A percentile compares a stretch with the other conserved stretches of the same genome.
Evolutionary conservation across 2,329 filamentous ascomycete genomes (phyloP).

Genomic region (Xylaria hypoxylon): DNA sequence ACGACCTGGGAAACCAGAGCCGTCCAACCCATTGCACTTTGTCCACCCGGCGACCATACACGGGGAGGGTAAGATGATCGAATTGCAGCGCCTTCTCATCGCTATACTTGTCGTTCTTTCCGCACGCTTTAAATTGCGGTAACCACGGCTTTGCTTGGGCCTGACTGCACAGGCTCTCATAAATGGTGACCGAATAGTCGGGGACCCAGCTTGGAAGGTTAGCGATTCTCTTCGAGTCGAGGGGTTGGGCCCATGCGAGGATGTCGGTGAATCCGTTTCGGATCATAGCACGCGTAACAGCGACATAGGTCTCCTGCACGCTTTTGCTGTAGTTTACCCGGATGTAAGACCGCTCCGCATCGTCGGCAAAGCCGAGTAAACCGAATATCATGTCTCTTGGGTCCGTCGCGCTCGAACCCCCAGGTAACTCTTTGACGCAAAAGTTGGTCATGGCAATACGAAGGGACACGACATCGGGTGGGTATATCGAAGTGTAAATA

Average conservation of each 20-base stretch:
- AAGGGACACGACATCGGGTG: slow-evolving; percentile 24
- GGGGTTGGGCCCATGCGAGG: slow-evolving; percentile 33
- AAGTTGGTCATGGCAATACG: slow-evolving; percentile 38
- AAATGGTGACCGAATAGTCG: slow-evolving; percentile 31
- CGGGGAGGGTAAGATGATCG: background rate
- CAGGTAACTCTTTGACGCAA: slow-evolving; percentile 34
- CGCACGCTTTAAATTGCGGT: slow-evolving; percentile 24
- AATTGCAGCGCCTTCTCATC: background rate
- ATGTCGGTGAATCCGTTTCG: slow-evolving; percentile 33
- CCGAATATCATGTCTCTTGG: slow-evolving; percentile 35
- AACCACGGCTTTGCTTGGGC: slow-evolving; percentile 33
- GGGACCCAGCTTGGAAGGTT: slow-evolving; percentile 35
- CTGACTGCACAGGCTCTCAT: slow-evolving; percentile 34
- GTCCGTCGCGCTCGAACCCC: slow-evolving; percentile 31
- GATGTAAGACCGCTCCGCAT: slow-evolving; percentile 27
- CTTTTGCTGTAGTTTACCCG: slow-evolving; percentile 26
- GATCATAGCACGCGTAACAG: slow-evolving; percentile 20
- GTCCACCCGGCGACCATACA: slow-evolving; percentile 18
- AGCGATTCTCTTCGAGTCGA: background rate
- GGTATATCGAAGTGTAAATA: slow-evolving; percentile 34
- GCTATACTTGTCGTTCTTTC: background rate
- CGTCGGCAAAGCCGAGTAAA: slow-evolving; percentile 32
- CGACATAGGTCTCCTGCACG: slow-evolving; percentile 20
- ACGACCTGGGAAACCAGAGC: slow-evolving; percentile 25
- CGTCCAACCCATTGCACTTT: background rate